Percentiles rank a stretch among this genome's conserved stretches.
phyloP scores from a whole-genome alignment of 192 early-diverging fungal species.

The Rhizophagus prolifer region DNA sequence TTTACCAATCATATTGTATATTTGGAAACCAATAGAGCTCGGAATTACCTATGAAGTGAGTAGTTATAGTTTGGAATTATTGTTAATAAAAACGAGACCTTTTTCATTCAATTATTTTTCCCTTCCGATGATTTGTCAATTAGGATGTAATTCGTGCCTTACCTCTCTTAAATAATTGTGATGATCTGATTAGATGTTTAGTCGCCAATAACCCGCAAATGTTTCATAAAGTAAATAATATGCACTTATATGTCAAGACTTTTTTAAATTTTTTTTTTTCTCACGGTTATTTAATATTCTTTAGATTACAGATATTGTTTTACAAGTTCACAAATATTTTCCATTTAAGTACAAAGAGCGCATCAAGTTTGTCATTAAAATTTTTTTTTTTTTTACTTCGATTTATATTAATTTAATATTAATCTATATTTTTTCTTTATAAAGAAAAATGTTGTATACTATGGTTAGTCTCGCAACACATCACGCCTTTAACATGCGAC shows the following conservation, averaged over 20 bases:
- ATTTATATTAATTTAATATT: neutral
- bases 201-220: neutral
- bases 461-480: neutral
- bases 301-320: neutral
- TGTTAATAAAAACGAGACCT: neutral
- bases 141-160: constrained; percentile 13
- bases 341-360: neutral
- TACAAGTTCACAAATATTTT: neutral
- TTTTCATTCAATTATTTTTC: neutral
- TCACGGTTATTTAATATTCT: neutral
- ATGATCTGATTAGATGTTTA: neutral
- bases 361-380: neutral
- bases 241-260: neutral
- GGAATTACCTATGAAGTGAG: neutral
- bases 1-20: constrained; percentile 20
- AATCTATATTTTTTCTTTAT: neutral
- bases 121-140: neutral
- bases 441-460: constrained; percentile 1
- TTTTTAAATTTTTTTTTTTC: neutral
- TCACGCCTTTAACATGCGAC: neutral
- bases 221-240: constrained; percentile 3
- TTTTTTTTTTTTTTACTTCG: neutral
- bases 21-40: neutral
- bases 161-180: neutral
- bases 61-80: neutral